Evolutionary conservation across 306 rosid species (phyloP).

Genomic region (Cucurbita maxima): DNA sequence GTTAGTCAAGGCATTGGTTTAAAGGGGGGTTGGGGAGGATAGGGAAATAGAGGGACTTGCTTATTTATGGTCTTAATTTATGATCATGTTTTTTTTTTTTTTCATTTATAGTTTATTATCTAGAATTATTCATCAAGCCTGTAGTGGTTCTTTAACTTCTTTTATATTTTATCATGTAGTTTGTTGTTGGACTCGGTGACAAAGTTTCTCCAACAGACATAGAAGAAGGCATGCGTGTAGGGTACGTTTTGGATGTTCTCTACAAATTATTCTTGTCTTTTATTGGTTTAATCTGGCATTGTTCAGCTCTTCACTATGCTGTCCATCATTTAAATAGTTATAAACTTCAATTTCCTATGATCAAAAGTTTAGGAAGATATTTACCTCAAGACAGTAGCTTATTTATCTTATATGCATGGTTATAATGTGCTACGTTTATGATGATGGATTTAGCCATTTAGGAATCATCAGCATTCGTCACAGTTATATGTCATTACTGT

Average conservation of each 20-base stretch:
- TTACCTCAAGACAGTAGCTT: not conserved
- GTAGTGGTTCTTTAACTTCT: conserved; percentile 15
- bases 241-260: conserved; percentile 33
- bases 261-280: not conserved
- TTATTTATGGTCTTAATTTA: not conserved
- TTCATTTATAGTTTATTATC: not conserved
- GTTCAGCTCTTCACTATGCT: not conserved
- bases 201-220: conserved; percentile 98
- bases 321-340: not conserved
- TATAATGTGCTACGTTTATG: not conserved
- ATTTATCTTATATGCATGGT: not conserved
- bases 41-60: not conserved
- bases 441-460: not conserved
- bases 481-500: not conserved
- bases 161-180: conserved; percentile 35
- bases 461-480: not conserved
- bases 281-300: not conserved
- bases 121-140: not conserved
- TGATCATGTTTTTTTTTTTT: too few species aligned
- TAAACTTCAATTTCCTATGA: not conserved
- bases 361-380: not conserved
- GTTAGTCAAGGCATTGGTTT: not conserved
- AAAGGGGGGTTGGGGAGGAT: not conserved
- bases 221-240: conserved; percentile 99
- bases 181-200: conserved; percentile 97